Conservation (phyloP, 768 basidiomycete species). For the Daedaleopsis nitida region DNA sequence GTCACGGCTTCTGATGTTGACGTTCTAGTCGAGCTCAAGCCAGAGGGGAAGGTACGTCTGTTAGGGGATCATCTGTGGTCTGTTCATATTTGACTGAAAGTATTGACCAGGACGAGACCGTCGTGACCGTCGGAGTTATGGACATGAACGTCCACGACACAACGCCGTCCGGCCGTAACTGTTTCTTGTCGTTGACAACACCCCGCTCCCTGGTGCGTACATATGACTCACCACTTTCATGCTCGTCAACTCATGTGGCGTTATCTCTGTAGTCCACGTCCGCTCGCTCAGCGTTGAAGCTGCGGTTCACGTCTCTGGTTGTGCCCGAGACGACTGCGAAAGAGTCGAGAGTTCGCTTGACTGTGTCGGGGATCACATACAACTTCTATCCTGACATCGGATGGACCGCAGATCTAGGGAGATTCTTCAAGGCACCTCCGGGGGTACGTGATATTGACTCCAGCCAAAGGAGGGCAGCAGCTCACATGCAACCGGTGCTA, state of each 20-base stretch:
- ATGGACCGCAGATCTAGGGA: slow-evolving; percentile 62
- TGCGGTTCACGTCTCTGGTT: slow-evolving; percentile 66
- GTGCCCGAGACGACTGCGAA: slow-evolving; percentile 68
- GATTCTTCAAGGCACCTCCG: slow-evolving; percentile 81
- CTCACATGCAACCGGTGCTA: slow-evolving; percentile 28
- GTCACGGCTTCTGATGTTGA: slow-evolving; percentile 64
- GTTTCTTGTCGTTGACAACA: slow-evolving; percentile 57
- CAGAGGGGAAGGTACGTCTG: slow-evolving; percentile 64
- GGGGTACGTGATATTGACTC: slow-evolving; percentile 57
- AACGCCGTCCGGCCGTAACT: slow-evolving; percentile 32
- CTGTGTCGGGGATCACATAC: slow-evolving; percentile 64
- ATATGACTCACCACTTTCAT: not conserved
- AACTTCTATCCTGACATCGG: slow-evolving; percentile 60
- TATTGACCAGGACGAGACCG: slow-evolving; percentile 62
- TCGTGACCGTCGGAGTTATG: slow-evolving; percentile 63
- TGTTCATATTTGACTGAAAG: not conserved
- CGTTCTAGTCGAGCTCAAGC: slow-evolving; percentile 64
- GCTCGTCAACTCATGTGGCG: not conserved
- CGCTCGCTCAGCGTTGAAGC: slow-evolving; percentile 55
- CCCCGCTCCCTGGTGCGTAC: slow-evolving; percentile 59
- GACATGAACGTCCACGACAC: slow-evolving; percentile 60
- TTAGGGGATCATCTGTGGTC: not conserved
- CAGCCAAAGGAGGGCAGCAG: not conserved
- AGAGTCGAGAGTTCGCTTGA: slow-evolving; percentile 72
- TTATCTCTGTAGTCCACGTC: slow-evolving; percentile 25